Evolutionary conservation across 106 monocot species (phyloP).

Genomic region (Vanilla planifolia): DNA sequence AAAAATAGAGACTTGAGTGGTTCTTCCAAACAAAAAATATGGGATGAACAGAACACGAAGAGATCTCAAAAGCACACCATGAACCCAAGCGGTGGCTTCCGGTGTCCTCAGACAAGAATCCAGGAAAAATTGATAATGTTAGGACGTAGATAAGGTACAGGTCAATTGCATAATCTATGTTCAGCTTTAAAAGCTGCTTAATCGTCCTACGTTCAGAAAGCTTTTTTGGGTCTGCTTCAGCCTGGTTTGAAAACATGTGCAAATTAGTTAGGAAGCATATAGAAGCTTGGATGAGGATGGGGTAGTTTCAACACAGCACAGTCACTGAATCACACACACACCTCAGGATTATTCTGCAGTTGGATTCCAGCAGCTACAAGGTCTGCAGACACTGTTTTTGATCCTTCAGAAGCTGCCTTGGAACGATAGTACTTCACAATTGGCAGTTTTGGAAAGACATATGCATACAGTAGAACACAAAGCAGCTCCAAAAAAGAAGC

Average conservation of each 20-base stretch:
- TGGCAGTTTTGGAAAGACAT: conserved; percentile 79
- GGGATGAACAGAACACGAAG: not conserved
- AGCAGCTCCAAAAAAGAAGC: conserved; percentile 69
- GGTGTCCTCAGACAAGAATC: conserved; percentile 84
- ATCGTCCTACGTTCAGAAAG: conserved; percentile 39
- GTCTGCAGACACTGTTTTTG: conserved; percentile 67
- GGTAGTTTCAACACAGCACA: not conserved
- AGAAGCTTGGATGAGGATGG: too few species aligned
- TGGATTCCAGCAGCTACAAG: conserved; percentile 70
- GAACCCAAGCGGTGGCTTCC: conserved; percentile 74
- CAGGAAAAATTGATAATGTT: conserved; percentile 86
- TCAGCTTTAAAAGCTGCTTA: conserved; percentile 46
- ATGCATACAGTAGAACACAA: conserved; percentile 73
- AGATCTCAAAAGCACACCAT: conserved; percentile 54
- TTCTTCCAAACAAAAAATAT: not conserved
- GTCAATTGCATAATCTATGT: conserved; percentile 62
- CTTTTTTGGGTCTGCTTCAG: conserved; percentile 38
- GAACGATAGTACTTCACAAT: conserved; percentile 65
- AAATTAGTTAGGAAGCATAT: too few species aligned
- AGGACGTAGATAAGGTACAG: conserved; percentile 60
- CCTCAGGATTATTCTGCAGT: conserved; percentile 1
- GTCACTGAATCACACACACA: conserved; percentile 1
- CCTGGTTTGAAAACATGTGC: conserved; percentile 16
- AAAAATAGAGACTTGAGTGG: not conserved
- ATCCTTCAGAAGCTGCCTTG: conserved; percentile 67